Evolutionary conservation across 805 yeast species (phyloP), one percentile per base, ranked within the genome.

Genomic region (Wickerhamiella domercqiae): DNA sequence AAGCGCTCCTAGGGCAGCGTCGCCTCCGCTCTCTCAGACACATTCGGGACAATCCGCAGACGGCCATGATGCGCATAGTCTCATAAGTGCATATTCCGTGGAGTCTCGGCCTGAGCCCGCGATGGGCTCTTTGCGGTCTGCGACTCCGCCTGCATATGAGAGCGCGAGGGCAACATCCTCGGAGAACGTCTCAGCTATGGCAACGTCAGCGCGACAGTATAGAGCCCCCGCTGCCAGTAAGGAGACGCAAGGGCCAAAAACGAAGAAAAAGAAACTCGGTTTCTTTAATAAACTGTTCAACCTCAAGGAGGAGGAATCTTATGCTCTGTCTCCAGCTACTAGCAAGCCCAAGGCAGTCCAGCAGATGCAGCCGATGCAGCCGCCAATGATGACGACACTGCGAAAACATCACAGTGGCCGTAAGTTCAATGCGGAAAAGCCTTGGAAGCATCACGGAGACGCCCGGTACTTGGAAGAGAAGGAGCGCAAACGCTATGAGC

Each of bases 401-500:
- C 47, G 63, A 18, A 61, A 56, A 37, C 66, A 63, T 42, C 62
- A 57, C 21, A 55, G 59, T 39, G 61, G 61, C 39, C 51, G 62
- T 14, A 55, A 56, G 20, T 84, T 86, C 56, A 78, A 86, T 52
- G 93, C 78, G 50, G 81, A 79, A 42, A 83, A 84, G 56, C 97
- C 97, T 0, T 84, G 96, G 95, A 84, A 86, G 49, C 75, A 77
- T 49, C 96, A 83, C 56, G 63, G 63, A 21, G 79, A 73, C 42
- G 63, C 74, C 4, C 50, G 44, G 53, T 63, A 45, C 54, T 61
- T 67, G 25, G 55, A 62, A 2, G 65, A 59, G n/a, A 44, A 47
- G 13, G 97, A 90, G 54, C 67, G 81, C 41, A 84, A 84, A 53
- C 60, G 97, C 28, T 90, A 87, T 56, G 96, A 86, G 56, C 93